Percentiles rank a stretch among this genome's conserved stretches.
Conservation (phyloP, 2,329 filamentous ascomycete species). For the Fusarium pseudograminearum region DNA sequence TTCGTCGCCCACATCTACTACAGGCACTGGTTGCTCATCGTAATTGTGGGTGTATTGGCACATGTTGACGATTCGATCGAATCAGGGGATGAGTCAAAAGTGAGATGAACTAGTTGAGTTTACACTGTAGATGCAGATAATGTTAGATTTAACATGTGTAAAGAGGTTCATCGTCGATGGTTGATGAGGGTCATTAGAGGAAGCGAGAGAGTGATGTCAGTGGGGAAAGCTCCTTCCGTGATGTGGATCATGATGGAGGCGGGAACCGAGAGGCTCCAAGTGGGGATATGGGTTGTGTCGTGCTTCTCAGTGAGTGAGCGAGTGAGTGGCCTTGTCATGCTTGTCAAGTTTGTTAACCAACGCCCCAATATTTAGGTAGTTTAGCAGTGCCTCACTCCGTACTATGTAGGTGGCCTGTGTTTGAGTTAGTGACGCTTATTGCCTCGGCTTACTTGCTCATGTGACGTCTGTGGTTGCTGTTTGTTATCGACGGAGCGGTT, state of each 20-base stretch:
- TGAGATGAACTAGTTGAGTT: slow-evolving; percentile 1
- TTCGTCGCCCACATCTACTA: background rate
- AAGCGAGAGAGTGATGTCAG: slow-evolving; percentile 29
- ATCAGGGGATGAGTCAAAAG: background rate
- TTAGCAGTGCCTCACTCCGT: background rate
- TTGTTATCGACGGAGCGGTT: background rate
- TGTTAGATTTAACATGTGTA: background rate
- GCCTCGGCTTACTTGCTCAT: slow-evolving; percentile 24
- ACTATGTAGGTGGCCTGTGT: no score
- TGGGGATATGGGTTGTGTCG: slow-evolving; percentile 7
- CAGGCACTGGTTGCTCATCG: slow-evolving; percentile 3
- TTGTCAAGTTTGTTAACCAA: background rate
- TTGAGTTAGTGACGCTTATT: slow-evolving; percentile 1
- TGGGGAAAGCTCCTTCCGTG: slow-evolving; percentile 17
- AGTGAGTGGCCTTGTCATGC: background rate
- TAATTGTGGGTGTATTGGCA: slow-evolving; percentile 22
- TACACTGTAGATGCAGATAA: background rate
- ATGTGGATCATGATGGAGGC: slow-evolving; percentile 25
- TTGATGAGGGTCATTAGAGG: slow-evolving; percentile 9
- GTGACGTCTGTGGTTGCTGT: slow-evolving; percentile 19
- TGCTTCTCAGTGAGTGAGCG: no score
- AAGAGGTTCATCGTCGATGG: slow-evolving; percentile 7
- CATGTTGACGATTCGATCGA: slow-evolving; percentile 11
- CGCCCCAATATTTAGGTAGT: background rate
- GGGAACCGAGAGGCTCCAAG: slow-evolving; percentile 26